Conservation (phyloP, 805 yeast genomes). For the Candida argentea region DNA sequence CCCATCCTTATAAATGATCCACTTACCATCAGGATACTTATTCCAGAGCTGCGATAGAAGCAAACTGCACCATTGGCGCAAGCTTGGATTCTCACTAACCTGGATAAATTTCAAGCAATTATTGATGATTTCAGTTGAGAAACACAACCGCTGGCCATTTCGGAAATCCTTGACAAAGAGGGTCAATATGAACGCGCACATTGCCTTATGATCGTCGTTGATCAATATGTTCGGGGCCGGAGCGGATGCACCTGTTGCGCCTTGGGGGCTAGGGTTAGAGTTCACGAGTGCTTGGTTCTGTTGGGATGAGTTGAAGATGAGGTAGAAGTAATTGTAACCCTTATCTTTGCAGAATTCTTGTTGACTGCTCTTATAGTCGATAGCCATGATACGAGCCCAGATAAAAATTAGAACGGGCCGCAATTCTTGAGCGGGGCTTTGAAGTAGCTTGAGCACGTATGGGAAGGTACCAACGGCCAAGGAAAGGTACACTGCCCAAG, state of each 20-base stretch:
- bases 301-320: slow-evolving; percentile 48
- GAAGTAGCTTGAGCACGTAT: slow-evolving; percentile 79
- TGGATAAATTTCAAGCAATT: slow-evolving; percentile 59
- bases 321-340: slow-evolving; percentile 80
- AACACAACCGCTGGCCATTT: slow-evolving; percentile 72
- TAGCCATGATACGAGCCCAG: slow-evolving; percentile 97
- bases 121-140: slow-evolving; percentile 59
- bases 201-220: slow-evolving; percentile 82
- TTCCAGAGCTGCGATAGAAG: slow-evolving; percentile 70
- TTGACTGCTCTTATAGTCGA: slow-evolving; percentile 83
- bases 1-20: slow-evolving; percentile 57
- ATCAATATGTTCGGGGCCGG: slow-evolving; percentile 25
- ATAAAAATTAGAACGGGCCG: slow-evolving; percentile 91
- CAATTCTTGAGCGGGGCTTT: slow-evolving; percentile 90
- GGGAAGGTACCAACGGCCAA: slow-evolving; percentile 94
- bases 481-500: slow-evolving; percentile 94
- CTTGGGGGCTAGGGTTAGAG: slow-evolving; percentile 19
- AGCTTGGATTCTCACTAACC: slow-evolving; percentile 68
- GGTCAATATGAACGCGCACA: slow-evolving; percentile 86
- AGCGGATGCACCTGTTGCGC: slow-evolving; percentile 3
- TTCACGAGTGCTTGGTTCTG: slow-evolving; percentile 20
- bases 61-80: slow-evolving; percentile 88
- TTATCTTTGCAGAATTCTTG: slow-evolving; percentile 86
- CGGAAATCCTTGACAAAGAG: slow-evolving; percentile 74
- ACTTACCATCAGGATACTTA: slow-evolving; percentile 63